Evolutionary conservation across 129 eudicot genomes (phyloP).

Genomic region (Cynara cardunculus): DNA sequence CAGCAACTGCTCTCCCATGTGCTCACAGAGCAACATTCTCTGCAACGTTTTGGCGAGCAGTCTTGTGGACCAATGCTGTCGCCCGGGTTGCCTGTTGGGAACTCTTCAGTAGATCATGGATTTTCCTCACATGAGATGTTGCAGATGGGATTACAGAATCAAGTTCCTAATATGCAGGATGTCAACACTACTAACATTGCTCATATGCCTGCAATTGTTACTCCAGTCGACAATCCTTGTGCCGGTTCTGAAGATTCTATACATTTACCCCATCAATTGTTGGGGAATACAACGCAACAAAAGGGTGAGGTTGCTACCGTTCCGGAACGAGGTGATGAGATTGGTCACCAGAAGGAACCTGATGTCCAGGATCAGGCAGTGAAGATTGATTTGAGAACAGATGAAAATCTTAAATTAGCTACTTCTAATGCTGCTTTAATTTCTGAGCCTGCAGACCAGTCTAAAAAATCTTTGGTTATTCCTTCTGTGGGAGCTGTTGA

Average conservation of each 20-base stretch:
- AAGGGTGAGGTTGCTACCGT: constrained; percentile 25
- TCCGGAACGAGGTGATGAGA: constrained; percentile 24
- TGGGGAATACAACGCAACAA: constrained; percentile 32
- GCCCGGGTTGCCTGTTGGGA: constrained; percentile 38
- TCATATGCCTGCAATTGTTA: constrained; percentile 32
- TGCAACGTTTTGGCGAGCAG: constrained; percentile 46
- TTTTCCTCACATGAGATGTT: constrained; percentile 49
- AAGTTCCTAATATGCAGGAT: constrained; percentile 36
- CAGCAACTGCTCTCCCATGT: constrained; percentile 73
- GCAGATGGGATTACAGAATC: constrained; percentile 47
- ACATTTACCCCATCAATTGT: constrained; percentile 63
- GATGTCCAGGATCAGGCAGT: constrained; percentile 30
- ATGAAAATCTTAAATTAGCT: constrained; percentile 22
- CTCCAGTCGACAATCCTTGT: constrained; percentile 27
- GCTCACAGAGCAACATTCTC: constrained; percentile 48
- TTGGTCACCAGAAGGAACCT: constrained; percentile 15
- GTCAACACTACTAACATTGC: constrained; percentile 13
- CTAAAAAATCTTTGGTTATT: constrained; percentile 14
- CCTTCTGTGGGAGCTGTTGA: constrained; percentile 11
- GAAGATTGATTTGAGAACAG: constrained; percentile 1
- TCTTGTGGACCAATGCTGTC: constrained; percentile 48
- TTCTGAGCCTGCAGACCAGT: constrained; percentile 24
- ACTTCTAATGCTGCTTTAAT: constrained; percentile 16
- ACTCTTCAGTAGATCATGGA: constrained; percentile 36
- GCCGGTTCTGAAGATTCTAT: constrained; percentile 37